Evolutionary conservation across 768 basidiomycete genomes (phyloP).

Genomic region (Pulveroboletus sp.): DNA sequence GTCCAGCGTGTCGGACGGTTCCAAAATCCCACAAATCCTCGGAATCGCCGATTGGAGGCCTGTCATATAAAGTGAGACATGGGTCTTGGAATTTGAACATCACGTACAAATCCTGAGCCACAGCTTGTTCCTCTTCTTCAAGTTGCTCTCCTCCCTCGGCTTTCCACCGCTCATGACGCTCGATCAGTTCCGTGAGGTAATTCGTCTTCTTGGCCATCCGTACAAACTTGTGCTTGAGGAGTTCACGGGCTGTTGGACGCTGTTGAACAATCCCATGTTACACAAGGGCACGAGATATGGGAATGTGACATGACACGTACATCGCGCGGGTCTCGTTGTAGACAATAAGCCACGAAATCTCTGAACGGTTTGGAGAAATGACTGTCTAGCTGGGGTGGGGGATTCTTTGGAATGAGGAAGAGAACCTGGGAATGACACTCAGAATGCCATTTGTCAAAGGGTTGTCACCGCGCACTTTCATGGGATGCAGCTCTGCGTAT

Average conservation of each 20-base stretch:
- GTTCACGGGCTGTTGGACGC: conserved; percentile 92
- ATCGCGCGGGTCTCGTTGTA: conserved; percentile 91
- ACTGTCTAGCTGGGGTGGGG: conserved; percentile 85
- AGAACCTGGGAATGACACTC: conserved; percentile 56
- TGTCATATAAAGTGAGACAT: conserved; percentile 20
- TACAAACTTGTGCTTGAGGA: conserved; percentile 95
- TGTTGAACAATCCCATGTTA: conserved; percentile 31
- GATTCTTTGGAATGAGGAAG: conserved; percentile 97
- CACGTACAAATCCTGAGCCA: conserved; percentile 60
- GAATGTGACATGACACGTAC: conserved; percentile 39
- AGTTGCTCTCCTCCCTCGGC: conserved; percentile 77
- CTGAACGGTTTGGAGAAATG: conserved; percentile 90
- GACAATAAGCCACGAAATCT: conserved; percentile 89
- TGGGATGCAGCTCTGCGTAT: conserved; percentile 96
- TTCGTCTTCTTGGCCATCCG: conserved; percentile 91
- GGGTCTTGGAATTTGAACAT: not conserved
- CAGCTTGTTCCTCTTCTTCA: conserved; percentile 66
- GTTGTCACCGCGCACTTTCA: conserved; percentile 66
- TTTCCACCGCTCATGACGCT: conserved; percentile 90
- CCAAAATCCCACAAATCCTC: conserved; percentile 98
- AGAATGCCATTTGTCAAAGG: not conserved
- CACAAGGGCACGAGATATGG: conserved; percentile 1
- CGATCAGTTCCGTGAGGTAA: conserved; percentile 94
- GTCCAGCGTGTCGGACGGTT: conserved; percentile 75
- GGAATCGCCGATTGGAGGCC: conserved; percentile 51